These are phyloP conservation scores for Linaria vulgaris DNA, from an alignment of 257 asterid genomes.

Conservation along the genomic window DNA sequence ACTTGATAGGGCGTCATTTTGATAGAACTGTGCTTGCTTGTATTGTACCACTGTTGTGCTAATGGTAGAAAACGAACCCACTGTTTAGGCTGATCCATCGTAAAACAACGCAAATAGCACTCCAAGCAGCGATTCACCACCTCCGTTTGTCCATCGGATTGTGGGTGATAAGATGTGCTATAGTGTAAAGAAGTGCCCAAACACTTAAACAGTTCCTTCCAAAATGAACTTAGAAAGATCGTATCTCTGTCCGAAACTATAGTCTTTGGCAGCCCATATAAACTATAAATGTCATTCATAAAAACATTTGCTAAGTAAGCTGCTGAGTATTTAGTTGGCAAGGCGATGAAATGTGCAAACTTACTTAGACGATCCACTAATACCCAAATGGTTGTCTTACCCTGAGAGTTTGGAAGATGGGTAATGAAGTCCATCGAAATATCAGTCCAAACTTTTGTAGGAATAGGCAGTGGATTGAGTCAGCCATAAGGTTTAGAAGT, in stretches of 20 bases:
- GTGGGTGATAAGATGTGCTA: background rate
- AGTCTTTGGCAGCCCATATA: no score
- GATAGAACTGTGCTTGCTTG: background rate
- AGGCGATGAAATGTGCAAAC: no score
- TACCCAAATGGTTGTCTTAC: no score
- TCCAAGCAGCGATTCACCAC: background rate
- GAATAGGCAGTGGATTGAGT: background rate
- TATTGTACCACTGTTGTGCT: background rate
- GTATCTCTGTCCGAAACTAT: no score
- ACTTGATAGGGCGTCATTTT: background rate
- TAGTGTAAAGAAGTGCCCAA: no score
- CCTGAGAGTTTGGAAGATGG: background rate
- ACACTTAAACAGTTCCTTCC: conserved; percentile 5
- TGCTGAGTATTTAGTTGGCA: no score
- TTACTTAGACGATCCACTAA: no score
- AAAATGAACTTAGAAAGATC: background rate
- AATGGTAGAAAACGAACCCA: no score
- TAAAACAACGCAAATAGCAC: background rate
- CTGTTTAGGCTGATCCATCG: background rate
- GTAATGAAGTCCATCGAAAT: conserved; percentile 16
- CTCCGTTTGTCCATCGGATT: conserved; percentile 8
- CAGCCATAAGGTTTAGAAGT: background rate
- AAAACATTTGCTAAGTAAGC: no score
- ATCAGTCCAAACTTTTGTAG: background rate
- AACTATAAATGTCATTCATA: no score